Percentiles rank a stretch among this genome's conserved stretches.
phyloP scores from a whole-genome alignment of 192 early-diverging fungal species.

The Linnemannia zychae region DNA sequence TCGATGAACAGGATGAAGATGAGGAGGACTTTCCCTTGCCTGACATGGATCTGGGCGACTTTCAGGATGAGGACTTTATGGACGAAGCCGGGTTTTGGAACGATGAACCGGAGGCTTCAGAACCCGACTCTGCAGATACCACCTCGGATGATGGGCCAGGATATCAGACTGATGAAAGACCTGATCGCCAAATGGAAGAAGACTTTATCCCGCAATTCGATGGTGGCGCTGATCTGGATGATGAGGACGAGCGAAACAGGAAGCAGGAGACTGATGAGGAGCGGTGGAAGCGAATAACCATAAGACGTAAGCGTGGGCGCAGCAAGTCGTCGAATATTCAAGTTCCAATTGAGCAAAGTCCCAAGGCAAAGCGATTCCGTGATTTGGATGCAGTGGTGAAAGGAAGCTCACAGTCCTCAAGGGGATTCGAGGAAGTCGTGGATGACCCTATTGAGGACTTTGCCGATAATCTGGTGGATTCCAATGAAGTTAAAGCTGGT shows the following conservation, averaged over 20 bases:
- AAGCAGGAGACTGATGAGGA: neutral
- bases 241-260: neutral
- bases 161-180: neutral
- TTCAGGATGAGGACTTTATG: slow-evolving; percentile 36
- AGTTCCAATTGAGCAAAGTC: neutral
- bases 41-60: slow-evolving; percentile 37
- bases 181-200: neutral
- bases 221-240: slow-evolving; percentile 22
- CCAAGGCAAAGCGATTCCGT: slow-evolving; percentile 15
- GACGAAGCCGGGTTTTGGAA: slow-evolving; percentile 39
- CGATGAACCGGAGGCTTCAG: slow-evolving; percentile 9
- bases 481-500: slow-evolving; percentile 11
- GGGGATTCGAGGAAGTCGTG: slow-evolving; percentile 25
- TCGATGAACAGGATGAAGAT: slow-evolving; percentile 44
- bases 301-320: slow-evolving; percentile 14
- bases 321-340: slow-evolving; percentile 6
- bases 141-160: neutral
- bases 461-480: slow-evolving; percentile 21
- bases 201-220: slow-evolving; percentile 45
- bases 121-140: neutral
- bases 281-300: neutral
- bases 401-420: neutral
- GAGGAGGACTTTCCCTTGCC: slow-evolving; percentile 29
- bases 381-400: neutral
- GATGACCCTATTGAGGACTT: slow-evolving; percentile 26